These are phyloP conservation scores for Lophium mytilinum DNA, from an alignment of 495 filamentous ascomycete species.

Conservation along the genomic window DNA sequence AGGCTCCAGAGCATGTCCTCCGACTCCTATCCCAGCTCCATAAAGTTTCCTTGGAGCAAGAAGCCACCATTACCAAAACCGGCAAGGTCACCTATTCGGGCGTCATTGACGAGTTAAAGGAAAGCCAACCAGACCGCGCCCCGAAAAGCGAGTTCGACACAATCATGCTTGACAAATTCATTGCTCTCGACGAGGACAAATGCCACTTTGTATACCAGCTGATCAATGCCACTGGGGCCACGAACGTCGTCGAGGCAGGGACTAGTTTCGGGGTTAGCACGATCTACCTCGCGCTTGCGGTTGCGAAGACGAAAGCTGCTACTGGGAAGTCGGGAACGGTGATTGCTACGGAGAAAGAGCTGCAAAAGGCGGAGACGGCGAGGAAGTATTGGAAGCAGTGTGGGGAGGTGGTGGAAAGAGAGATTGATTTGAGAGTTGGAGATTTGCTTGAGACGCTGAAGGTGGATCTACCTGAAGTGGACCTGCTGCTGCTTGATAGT, in stretches of 20 bases:
- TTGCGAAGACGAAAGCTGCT: conserved; percentile 34
- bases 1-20: conserved; percentile 23
- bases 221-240: conserved; percentile 35
- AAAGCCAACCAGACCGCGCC: too few species aligned
- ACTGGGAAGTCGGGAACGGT: conserved; percentile 33
- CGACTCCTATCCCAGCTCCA: conserved; percentile 28
- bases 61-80: conserved; percentile 23
- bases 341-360: conserved; percentile 49
- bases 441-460: conserved; percentile 47
- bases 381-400: conserved; percentile 41
- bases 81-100: too few species aligned
- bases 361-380: conserved; percentile 38
- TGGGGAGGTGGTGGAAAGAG: conserved; percentile 35
- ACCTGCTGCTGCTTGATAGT: conserved; percentile 51
- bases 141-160: conserved; percentile 14
- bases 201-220: conserved; percentile 44
- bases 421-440: conserved; percentile 47
- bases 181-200: conserved; percentile 48
- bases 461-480: conserved; percentile 35
- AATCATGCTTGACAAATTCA: conserved; percentile 44
- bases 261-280: conserved; percentile 54
- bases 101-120: too few species aligned
- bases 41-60: conserved; percentile 29
- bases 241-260: conserved; percentile 47
- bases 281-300: conserved; percentile 51